phyloP scores from a whole-genome alignment of 768 basidiomycete genomes.

The Chlorophyllum brunneum region DNA sequence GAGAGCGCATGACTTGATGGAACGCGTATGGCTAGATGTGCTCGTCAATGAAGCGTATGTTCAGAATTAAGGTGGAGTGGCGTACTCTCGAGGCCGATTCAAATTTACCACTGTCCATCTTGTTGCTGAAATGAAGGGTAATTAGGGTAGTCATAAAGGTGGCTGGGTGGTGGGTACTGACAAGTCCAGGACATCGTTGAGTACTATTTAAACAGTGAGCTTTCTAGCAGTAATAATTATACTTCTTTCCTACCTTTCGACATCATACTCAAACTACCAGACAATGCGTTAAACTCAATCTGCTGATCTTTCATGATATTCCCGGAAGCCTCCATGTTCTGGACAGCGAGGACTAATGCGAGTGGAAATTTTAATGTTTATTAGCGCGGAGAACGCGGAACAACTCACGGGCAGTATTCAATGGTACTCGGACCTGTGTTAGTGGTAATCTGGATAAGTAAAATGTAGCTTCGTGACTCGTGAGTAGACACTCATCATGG shows the following conservation, averaged over 20 bases:
- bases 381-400: background rate
- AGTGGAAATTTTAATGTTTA: background rate
- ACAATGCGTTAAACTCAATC: conserved; percentile 84
- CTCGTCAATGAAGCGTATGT: conserved; percentile 5
- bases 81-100: conserved; percentile 57
- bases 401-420: conserved; percentile 66
- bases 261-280: conserved; percentile 85
- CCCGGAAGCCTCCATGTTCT: conserved; percentile 85
- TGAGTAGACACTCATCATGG: conserved; percentile 55
- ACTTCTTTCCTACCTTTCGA: conserved; percentile 53
- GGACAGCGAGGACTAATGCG: conserved; percentile 67
- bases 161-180: conserved; percentile 29
- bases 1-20: conserved; percentile 72
- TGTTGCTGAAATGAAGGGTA: conserved; percentile 45
- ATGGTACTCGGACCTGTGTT: conserved; percentile 73
- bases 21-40: conserved; percentile 60
- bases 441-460: conserved; percentile 16
- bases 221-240: conserved; percentile 5
- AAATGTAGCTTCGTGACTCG: background rate
- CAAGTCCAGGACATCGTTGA: conserved; percentile 83
- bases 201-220: conserved; percentile 34
- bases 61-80: background rate
- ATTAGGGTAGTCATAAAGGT: background rate
- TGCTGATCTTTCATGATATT: conserved; percentile 71
- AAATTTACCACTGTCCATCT: conserved; percentile 85